Base-by-base conservation (phyloP, 2,329 filamentous ascomycete species). In the Pseudopithomyces maydicus region DNA sequence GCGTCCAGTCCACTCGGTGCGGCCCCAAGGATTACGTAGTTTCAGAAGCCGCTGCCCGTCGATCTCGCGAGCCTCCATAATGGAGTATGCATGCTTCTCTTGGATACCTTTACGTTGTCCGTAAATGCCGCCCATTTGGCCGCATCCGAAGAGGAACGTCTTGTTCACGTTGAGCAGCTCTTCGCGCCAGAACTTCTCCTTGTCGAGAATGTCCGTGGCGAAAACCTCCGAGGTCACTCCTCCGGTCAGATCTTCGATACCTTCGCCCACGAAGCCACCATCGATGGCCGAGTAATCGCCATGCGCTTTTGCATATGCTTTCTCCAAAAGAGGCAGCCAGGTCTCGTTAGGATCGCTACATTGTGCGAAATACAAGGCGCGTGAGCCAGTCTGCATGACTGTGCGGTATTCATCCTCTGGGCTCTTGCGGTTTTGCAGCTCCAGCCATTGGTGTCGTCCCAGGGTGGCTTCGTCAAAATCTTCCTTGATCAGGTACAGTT, bases 251-350 rank as follows among this genome's bases (percentile, higher is more conserved):
- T 86, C 84, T 66, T 86, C 84, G 53, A 86, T 82, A 1, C 81
- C 84, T 64, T 86, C 84, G 8, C 82, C 88, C 17, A 89, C 88
- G 70, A 88, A 91, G 0, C 90, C 90, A 6, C 90, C 90, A 39
- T 90, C 84, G 33, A 96, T 90, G 1, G 88, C 84, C 17, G 82
- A 85, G 64, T 90, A 96, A 69, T 95, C 90, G 2, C 90, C 90
- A 65, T 95, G 91, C 0, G 89, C 89, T 74, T 95, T 95, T 19
- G 91, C 91, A 70, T 90, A 94, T 1, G 91, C 91, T 74, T 94
- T 94, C 68, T 94, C 90, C 1, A 93, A 79, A 22, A 95, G 77
- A 0, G 90, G 89, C 5, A 94, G 81, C 91, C 91, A 95, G 0
- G 90, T 94, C 73, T 94, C 90, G 68, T 92, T 91, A 33, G 88